Evolutionary conservation across 305 asterid species (phyloP).

Genomic region (Solanum hybrid): DNA sequence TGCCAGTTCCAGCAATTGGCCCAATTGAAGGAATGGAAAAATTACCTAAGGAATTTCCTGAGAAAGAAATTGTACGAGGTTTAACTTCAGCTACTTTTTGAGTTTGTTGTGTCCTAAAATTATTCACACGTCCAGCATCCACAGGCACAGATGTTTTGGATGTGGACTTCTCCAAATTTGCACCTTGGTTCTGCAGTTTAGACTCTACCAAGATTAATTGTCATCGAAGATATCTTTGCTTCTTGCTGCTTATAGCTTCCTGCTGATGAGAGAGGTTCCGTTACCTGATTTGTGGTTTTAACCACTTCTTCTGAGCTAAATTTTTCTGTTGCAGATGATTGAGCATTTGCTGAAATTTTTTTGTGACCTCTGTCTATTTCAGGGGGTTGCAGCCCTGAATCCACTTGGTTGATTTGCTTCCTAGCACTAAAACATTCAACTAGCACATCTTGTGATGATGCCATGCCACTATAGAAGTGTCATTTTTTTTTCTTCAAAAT

Average conservation of each 20-base stretch:
- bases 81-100: conserved; percentile 32
- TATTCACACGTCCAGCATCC: conserved; percentile 10
- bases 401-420: neutral
- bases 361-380: neutral
- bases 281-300: conserved; percentile 12
- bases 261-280: neutral
- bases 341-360: neutral
- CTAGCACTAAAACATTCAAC: neutral
- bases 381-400: neutral
- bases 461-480: neutral
- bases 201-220: neutral
- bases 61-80: conserved; percentile 20
- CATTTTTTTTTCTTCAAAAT: conserved; percentile 35
- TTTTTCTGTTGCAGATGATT: conserved; percentile 9
- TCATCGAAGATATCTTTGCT: neutral
- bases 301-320: neutral
- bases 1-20: conserved; percentile 21
- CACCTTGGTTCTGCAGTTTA: conserved; percentile 7
- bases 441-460: conserved; percentile 5
- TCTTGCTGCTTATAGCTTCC: neutral
- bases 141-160: conserved; percentile 8
- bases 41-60: conserved; percentile 27
- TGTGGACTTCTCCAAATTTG: conserved; percentile 15
- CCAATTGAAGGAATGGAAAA: conserved; percentile 25
- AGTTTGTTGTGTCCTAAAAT: conserved; percentile 12